A percentile compares a stretch with the other conserved stretches of the same genome.
Conservation (phyloP, 371 early-diverging fungal genomes). For the Apophysomyces variabilis region DNA sequence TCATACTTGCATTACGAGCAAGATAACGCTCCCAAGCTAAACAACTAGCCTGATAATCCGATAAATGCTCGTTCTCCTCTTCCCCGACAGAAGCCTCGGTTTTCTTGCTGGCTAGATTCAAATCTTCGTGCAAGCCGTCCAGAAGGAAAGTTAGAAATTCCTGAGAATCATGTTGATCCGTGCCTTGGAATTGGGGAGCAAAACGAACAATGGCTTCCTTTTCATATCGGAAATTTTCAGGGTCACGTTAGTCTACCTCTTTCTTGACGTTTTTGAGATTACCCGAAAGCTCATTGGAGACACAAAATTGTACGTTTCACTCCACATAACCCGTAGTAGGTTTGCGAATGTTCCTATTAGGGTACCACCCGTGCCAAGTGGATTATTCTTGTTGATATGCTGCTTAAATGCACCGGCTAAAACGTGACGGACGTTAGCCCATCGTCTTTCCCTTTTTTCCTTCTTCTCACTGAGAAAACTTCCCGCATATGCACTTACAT, state of each 20-base stretch:
- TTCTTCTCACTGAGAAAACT: background rate
- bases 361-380: constrained; percentile 76
- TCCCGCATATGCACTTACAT: constrained; percentile 29
- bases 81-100: constrained; percentile 11
- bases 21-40: constrained; percentile 81
- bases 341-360: constrained; percentile 69
- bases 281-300: constrained; percentile 56
- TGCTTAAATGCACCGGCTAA: constrained; percentile 68
- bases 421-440: no score
- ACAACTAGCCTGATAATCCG: constrained; percentile 52
- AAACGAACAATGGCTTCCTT: constrained; percentile 55
- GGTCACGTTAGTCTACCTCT: background rate
- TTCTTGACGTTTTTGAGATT: constrained; percentile 4
- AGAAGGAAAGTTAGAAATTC: constrained; percentile 67
- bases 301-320: constrained; percentile 51
- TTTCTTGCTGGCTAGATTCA: constrained; percentile 27
- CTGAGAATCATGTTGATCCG: constrained; percentile 75
- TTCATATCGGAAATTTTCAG: background rate
- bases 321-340: constrained; percentile 71
- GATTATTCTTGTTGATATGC: constrained; percentile 73
- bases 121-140: constrained; percentile 71
- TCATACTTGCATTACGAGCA: constrained; percentile 76
- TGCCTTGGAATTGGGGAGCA: constrained; percentile 58
- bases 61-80: constrained; percentile 29
- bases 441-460: background rate